Percentiles rank a stretch among this genome's conserved stretches.
Evolutionary conservation across 1,284 basidiomycete genomes (phyloP).

Genomic region (Puccinia coronata): DNA sequence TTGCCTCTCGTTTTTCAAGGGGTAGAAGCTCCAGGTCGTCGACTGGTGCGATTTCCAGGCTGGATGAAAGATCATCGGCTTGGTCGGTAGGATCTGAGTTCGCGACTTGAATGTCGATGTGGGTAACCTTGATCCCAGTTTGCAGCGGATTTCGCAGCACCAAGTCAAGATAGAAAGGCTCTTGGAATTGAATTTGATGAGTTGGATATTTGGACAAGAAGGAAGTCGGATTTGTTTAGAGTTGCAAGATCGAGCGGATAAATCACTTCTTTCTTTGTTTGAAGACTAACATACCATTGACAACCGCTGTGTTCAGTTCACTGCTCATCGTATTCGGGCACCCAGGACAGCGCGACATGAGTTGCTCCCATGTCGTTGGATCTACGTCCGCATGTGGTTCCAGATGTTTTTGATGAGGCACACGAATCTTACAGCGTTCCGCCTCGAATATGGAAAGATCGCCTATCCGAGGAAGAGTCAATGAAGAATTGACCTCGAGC

Average conservation of each 20-base stretch:
- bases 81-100: neutral
- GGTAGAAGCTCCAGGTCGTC: conserved; percentile 23
- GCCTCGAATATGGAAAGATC: conserved; percentile 9
- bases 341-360: neutral
- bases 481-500: neutral
- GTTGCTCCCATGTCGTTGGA: neutral
- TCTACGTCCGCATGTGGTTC: neutral
- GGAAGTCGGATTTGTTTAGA: neutral
- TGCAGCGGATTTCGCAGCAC: conserved; percentile 60
- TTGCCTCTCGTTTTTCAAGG: conserved; percentile 29
- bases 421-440: conserved; percentile 28
- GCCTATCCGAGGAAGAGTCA: conserved; percentile 7
- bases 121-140: conserved; percentile 25
- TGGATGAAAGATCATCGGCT: neutral
- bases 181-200: conserved; percentile 50
- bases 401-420: conserved; percentile 36
- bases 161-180: conserved; percentile 64
- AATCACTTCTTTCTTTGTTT: neutral
- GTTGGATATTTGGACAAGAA: neutral
- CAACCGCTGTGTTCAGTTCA: conserved; percentile 5
- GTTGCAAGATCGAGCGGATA: neutral
- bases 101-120: conserved; percentile 5
- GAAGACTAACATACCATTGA: conserved; percentile 13
- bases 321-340: neutral
- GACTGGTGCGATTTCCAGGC: neutral